phyloP scores from a whole-genome alignment of 108 stramenopile genomes.

The Nitzschia inconspicua region DNA sequence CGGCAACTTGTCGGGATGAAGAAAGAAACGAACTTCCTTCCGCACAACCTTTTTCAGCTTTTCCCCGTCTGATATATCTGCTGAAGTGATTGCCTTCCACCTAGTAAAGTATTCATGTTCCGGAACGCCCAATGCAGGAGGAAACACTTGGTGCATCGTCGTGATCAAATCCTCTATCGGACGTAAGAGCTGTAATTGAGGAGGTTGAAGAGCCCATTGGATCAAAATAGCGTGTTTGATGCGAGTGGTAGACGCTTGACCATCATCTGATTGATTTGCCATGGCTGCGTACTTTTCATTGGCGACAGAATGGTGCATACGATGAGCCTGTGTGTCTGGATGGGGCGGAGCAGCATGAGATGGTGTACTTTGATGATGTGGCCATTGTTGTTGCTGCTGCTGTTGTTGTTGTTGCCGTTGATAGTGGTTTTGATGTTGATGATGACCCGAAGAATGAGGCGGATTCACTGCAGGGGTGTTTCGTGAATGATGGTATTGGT shows the following conservation, averaged over 20 bases:
- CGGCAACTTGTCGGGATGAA: slow-evolving; percentile 83
- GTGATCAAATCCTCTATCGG: slow-evolving; percentile 65
- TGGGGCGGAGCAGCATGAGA: background rate
- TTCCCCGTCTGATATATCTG: slow-evolving; percentile 55
- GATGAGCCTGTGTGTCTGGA: slow-evolving; percentile 8
- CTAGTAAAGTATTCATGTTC: slow-evolving; percentile 80
- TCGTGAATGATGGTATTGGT: slow-evolving; percentile 36
- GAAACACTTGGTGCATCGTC: slow-evolving; percentile 75
- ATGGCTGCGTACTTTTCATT: slow-evolving; percentile 66
- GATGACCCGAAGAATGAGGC: slow-evolving; percentile 27
- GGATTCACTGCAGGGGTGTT: slow-evolving; percentile 12
- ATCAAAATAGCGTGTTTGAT: slow-evolving; percentile 71
- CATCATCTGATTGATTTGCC: slow-evolving; percentile 53
- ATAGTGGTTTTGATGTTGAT: slow-evolving; percentile 26
- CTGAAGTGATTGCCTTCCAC: slow-evolving; percentile 55
- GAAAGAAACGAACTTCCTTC: slow-evolving; percentile 78
- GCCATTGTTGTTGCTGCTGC: slow-evolving; percentile 27
- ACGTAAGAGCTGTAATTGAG: slow-evolving; percentile 60
- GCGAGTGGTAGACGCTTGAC: slow-evolving; percentile 36
- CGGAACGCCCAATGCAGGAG: slow-evolving; percentile 68
- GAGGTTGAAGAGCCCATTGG: slow-evolving; percentile 82
- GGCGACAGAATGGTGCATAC: slow-evolving; percentile 30
- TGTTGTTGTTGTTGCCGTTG: slow-evolving; percentile 24
- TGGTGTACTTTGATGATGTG: slow-evolving; percentile 24
- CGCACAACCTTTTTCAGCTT: slow-evolving; percentile 80